Evolutionary conservation across 352 stramenopile genomes (phyloP).

Genomic region (Phytophthora pini): DNA sequence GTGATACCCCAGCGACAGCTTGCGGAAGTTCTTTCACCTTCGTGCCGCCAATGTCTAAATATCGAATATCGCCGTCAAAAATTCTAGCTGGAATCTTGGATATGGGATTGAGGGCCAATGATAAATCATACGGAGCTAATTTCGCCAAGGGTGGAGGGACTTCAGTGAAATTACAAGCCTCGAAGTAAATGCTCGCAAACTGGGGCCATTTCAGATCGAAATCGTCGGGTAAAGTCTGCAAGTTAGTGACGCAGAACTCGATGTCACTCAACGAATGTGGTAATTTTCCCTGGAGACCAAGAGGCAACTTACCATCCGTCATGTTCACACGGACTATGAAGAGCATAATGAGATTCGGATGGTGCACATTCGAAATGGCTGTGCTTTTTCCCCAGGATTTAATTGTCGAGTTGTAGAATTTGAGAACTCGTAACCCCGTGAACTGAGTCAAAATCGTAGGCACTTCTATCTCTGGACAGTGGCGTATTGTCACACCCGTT

Average conservation of each 20-base stretch:
- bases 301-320: conserved; percentile 32
- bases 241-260: conserved; percentile 38
- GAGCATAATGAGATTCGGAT: conserved; percentile 42
- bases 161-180: conserved; percentile 14
- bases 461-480: conserved; percentile 22
- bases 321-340: conserved; percentile 41
- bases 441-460: conserved; percentile 28
- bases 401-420: conserved; percentile 46
- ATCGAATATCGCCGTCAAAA: conserved; percentile 9
- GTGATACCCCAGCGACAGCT: not conserved
- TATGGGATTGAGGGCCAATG: conserved; percentile 10
- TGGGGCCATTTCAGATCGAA: conserved; percentile 42
- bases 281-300: conserved; percentile 36
- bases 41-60: conserved; percentile 9
- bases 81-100: conserved; percentile 13
- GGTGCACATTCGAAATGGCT: conserved; percentile 23
- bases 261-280: conserved; percentile 36
- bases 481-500: conserved; percentile 22
- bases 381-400: conserved; percentile 27
- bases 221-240: conserved; percentile 39
- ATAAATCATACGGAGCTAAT: conserved; percentile 11
- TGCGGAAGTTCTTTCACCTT: conserved; percentile 2
- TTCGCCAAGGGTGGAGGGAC: conserved; percentile 12
- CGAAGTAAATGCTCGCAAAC: conserved; percentile 9
- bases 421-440: conserved; percentile 29